These are phyloP conservation scores for Xylaria nigripes DNA, from an alignment of 495 filamentous ascomycete species.

Conservation along the genomic window DNA sequence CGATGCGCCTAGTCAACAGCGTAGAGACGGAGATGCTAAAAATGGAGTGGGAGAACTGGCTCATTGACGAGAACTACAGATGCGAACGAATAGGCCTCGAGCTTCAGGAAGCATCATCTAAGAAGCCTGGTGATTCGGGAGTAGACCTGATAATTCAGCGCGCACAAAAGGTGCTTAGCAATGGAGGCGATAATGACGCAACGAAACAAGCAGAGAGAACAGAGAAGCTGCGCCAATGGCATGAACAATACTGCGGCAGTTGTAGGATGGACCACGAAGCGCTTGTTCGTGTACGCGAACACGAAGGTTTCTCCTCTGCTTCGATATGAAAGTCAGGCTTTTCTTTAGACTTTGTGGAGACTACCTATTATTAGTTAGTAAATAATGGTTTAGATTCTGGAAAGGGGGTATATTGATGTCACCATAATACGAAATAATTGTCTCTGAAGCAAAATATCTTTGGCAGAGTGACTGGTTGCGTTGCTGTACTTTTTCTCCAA, in stretches of 20 bases:
- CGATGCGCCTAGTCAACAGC: constrained; percentile 79
- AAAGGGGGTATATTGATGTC: background rate
- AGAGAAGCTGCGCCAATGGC: constrained; percentile 52
- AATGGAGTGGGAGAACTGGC: constrained; percentile 88
- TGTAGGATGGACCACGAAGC: constrained; percentile 52
- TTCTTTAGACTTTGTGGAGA: background rate
- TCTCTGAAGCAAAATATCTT: background rate
- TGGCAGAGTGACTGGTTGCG: background rate
- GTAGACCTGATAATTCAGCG: constrained; percentile 8
- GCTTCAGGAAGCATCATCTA: constrained; percentile 20
- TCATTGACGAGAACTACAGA: constrained; percentile 58
- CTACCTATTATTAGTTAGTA: background rate
- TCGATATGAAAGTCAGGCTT: background rate
- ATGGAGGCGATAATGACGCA: constrained; percentile 14
- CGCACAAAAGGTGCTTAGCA: constrained; percentile 18
- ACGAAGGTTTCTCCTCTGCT: constrained; percentile 16
- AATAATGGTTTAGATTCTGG: background rate
- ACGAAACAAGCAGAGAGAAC: constrained; percentile 26
- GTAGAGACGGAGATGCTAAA: constrained; percentile 77
- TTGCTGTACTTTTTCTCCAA: background rate
- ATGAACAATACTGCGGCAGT: constrained; percentile 65
- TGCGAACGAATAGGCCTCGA: constrained; percentile 58
- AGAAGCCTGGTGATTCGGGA: constrained; percentile 18
- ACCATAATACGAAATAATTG: background rate
- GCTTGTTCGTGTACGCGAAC: constrained; percentile 21